Evolutionary conservation across 2,329 filamentous ascomycete genomes (phyloP).

Genomic region (Drechslerella dactyloides): DNA sequence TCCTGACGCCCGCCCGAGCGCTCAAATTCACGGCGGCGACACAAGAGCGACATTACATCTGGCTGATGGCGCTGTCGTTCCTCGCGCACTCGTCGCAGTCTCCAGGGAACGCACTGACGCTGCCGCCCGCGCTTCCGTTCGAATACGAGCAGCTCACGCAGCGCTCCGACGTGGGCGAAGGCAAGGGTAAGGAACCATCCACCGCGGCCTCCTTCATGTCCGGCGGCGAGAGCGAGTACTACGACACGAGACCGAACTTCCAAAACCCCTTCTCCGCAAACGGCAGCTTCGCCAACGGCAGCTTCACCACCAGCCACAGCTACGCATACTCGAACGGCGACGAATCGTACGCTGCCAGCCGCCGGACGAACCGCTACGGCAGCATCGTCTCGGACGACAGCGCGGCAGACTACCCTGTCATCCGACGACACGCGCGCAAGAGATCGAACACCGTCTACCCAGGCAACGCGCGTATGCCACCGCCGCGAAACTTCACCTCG

Average conservation of each 20-base stretch:
- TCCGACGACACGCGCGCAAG: slow-evolving; percentile 42
- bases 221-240: slow-evolving; percentile 45
- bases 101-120: slow-evolving; percentile 73
- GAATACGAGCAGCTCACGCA: slow-evolving; percentile 56
- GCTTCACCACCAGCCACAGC: slow-evolving; percentile 68
- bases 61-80: slow-evolving; percentile 94
- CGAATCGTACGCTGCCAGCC: slow-evolving; percentile 48
- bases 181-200: slow-evolving; percentile 56
- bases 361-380: slow-evolving; percentile 45
- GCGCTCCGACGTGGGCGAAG: slow-evolving; percentile 56
- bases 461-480: slow-evolving; percentile 22
- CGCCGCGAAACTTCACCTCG: slow-evolving; percentile 40
- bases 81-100: slow-evolving; percentile 86
- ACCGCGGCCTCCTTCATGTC: slow-evolving; percentile 48
- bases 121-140: slow-evolving; percentile 63
- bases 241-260: slow-evolving; percentile 34
- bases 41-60: slow-evolving; percentile 87
- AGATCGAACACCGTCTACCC: slow-evolving; percentile 47
- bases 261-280: slow-evolving; percentile 52
- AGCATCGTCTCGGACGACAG: slow-evolving; percentile 48
- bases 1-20: slow-evolving; percentile 88
- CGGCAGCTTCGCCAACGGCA: slow-evolving; percentile 61
- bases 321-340: slow-evolving; percentile 52
- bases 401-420: slow-evolving; percentile 32
- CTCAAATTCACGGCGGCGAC: slow-evolving; percentile 90